Evolutionary conservation across 2,329 filamentous ascomycete genomes (phyloP).

Genomic region (Aspergillus sp.): DNA sequence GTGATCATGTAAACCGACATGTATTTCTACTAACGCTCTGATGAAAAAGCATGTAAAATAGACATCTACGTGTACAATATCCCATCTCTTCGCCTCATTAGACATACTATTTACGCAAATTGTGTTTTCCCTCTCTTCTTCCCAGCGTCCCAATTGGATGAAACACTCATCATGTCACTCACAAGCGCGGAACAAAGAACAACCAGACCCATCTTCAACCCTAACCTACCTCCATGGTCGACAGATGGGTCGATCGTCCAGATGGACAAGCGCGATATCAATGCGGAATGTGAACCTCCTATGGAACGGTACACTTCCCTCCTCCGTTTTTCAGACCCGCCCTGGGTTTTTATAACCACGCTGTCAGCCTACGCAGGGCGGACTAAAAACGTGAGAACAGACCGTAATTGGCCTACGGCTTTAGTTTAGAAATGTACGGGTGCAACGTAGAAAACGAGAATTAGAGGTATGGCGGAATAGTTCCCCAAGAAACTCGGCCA

Average conservation of each 20-base stretch:
- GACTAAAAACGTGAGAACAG: slow-evolving; percentile 60
- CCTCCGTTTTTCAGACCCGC: slow-evolving; percentile 58
- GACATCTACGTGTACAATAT: slow-evolving; percentile 23
- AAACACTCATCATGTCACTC: neutral
- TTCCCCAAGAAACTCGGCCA: neutral
- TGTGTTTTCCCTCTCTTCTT: slow-evolving; percentile 6
- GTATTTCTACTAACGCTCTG: slow-evolving; percentile 19
- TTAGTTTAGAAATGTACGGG: neutral
- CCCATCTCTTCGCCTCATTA: slow-evolving; percentile 3
- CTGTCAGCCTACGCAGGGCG: slow-evolving; percentile 49
- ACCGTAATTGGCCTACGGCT: neutral
- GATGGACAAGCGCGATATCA: slow-evolving; percentile 50
- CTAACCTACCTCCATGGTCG: slow-evolving; percentile 43
- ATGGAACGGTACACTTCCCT: slow-evolving; percentile 29
- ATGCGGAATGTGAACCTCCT: slow-evolving; percentile 32
- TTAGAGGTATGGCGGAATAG: neutral
- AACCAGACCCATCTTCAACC: slow-evolving; percentile 51
- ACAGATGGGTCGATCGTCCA: slow-evolving; percentile 47
- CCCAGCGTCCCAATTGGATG: neutral
- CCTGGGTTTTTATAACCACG: slow-evolving; percentile 33
- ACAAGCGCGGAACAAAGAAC: slow-evolving; percentile 40
- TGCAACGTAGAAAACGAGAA: neutral
- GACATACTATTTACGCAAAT: neutral
- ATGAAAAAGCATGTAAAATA: slow-evolving; percentile 19
- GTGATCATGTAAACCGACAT: slow-evolving; percentile 3